These are phyloP conservation scores for Saccharomycopsis vini DNA, from an alignment of 805 yeast species.

Conservation along the genomic window DNA sequence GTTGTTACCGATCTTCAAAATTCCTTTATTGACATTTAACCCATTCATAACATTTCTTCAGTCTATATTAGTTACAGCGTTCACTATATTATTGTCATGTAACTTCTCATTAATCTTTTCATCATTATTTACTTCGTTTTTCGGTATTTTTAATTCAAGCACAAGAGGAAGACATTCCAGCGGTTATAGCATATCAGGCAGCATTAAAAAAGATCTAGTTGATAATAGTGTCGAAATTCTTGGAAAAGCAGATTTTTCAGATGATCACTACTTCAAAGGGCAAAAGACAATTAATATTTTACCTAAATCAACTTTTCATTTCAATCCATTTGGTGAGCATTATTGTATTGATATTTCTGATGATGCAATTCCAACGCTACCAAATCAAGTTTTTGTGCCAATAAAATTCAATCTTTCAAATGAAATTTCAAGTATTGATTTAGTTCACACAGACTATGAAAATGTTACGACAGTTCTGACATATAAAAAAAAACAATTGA, in stretches of 20 bases:
- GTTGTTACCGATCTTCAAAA: slow-evolving; percentile 61
- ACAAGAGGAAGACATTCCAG: not conserved
- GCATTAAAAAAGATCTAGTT: not conserved
- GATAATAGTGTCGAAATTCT: slow-evolving; percentile 8
- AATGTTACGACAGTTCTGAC: slow-evolving; percentile 39
- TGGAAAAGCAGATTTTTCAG: slow-evolving; percentile 1
- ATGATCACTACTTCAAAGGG: slow-evolving; percentile 65
- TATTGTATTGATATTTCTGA: slow-evolving; percentile 50
- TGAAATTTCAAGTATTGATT: slow-evolving; percentile 57
- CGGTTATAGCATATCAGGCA: not conserved
- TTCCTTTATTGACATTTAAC: slow-evolving; percentile 65
- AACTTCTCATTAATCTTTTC: slow-evolving; percentile 15
- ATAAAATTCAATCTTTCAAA: slow-evolving; percentile 73
- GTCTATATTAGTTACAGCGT: slow-evolving; percentile 20
- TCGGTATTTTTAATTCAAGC: slow-evolving; percentile 13
- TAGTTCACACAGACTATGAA: slow-evolving; percentile 48
- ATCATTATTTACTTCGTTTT: slow-evolving; percentile 7
- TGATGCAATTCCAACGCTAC: slow-evolving; percentile 20
- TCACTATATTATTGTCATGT: slow-evolving; percentile 18
- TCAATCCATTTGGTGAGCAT: slow-evolving; percentile 65
- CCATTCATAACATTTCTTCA: slow-evolving; percentile 34
- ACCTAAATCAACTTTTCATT: slow-evolving; percentile 81
- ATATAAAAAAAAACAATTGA: slow-evolving; percentile 50
- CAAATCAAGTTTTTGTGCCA: slow-evolving; percentile 44
- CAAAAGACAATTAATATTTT: slow-evolving; percentile 75